phyloP scores from a whole-genome alignment of 306 rosid species.

The Hylodesmum podocarpum region DNA sequence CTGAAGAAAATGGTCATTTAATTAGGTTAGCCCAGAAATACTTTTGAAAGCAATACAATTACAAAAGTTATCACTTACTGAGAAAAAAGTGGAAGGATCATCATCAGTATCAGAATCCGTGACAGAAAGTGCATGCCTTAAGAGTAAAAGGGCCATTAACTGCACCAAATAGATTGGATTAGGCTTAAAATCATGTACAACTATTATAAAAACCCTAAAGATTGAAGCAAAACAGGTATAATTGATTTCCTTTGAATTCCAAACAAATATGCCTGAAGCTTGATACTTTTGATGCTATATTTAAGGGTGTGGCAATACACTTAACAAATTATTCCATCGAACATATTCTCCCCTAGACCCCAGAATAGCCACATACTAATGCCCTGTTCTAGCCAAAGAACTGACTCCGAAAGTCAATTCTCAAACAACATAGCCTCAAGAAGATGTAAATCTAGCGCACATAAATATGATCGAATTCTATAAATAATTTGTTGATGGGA shows the following conservation, averaged over 20 bases:
- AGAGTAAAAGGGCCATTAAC: slow-evolving; percentile 80
- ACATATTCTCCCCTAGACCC: too few relatives aligned
- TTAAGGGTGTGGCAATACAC: too few relatives aligned
- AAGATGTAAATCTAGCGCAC: neutral
- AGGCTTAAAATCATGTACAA: slow-evolving; percentile 2
- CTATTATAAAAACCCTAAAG: neutral
- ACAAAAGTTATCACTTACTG: slow-evolving; percentile 66
- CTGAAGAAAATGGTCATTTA: slow-evolving; percentile 39
- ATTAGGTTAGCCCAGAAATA: slow-evolving; percentile 26
- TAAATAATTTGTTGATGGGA: neutral
- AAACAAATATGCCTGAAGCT: slow-evolving; percentile 31
- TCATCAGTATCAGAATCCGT: slow-evolving; percentile 59
- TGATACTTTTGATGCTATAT: neutral
- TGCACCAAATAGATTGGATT: slow-evolving; percentile 41
- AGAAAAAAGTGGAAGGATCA: slow-evolving; percentile 71
- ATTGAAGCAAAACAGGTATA: neutral
- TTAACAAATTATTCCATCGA: too few relatives aligned
- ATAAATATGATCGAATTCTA: neutral
- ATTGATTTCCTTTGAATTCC: neutral
- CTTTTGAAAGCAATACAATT: neutral
- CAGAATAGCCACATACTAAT: too few relatives aligned
- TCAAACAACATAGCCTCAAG: neutral
- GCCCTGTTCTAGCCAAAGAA: too few relatives aligned
- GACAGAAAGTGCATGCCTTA: slow-evolving; percentile 73
- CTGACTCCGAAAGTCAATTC: too few relatives aligned